phyloP scores from a whole-genome alignment of 257 asterid genomes.

The Euphrasia confusa region DNA sequence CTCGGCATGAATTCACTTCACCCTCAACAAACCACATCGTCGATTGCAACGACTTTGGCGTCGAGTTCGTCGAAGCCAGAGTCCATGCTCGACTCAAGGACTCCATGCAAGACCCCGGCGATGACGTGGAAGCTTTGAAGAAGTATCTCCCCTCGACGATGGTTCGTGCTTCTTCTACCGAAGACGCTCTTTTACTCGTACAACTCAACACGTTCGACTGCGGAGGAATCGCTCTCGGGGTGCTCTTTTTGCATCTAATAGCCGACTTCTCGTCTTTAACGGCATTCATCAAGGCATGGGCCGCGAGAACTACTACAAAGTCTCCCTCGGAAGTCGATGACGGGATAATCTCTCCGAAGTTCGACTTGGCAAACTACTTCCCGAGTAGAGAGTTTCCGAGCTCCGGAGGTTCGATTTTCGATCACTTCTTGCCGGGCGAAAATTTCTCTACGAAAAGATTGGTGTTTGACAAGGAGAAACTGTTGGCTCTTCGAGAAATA shows the following conservation, averaged over 20 bases:
- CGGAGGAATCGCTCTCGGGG: slow-evolving; percentile 37
- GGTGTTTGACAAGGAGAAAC: slow-evolving; percentile 31
- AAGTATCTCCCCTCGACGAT: neutral
- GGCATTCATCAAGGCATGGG: slow-evolving; percentile 41
- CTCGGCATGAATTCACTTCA: too few species aligned
- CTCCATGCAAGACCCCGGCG: neutral
- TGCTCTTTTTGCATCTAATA: slow-evolving; percentile 27
- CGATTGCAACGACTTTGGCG: slow-evolving; percentile 35
- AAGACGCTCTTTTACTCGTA: slow-evolving; percentile 9
- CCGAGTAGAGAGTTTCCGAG: slow-evolving; percentile 26
- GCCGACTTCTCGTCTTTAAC: slow-evolving; percentile 32
- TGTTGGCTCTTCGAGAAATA: neutral
- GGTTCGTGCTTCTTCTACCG: too few species aligned
- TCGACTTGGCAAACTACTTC: slow-evolving; percentile 22
- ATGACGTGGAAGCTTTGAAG: neutral
- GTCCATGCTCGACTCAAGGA: slow-evolving; percentile 13
- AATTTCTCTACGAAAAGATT: slow-evolving; percentile 26
- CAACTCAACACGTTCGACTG: slow-evolving; percentile 31
- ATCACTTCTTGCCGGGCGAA: neutral
- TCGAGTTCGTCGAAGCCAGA: slow-evolving; percentile 23
- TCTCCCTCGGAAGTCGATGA: too few species aligned
- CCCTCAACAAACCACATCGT: too few species aligned
- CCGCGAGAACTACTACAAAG: too few species aligned
- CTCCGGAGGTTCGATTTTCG: neutral
- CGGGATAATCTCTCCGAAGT: neutral